These are phyloP conservation scores for Wickerhamiella dianesei DNA, from an alignment of 805 yeast species.

Conservation along the genomic window DNA sequence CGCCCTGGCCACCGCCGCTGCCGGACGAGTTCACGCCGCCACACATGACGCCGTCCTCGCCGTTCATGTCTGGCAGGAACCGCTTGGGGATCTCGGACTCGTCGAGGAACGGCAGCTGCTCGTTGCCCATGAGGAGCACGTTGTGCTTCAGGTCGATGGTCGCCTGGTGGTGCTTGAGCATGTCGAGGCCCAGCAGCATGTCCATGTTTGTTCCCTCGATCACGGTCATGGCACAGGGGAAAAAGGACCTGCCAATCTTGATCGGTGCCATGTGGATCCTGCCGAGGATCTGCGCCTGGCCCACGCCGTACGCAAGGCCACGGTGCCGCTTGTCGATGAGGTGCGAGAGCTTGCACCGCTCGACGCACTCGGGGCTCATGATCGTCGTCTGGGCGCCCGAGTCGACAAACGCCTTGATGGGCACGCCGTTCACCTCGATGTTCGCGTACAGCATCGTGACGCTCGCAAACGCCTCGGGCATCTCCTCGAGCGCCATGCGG, in stretches of 20 bases:
- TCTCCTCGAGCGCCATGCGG: conserved; percentile 65
- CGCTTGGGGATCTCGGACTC: conserved; percentile 54
- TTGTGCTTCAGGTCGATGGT: conserved; percentile 57
- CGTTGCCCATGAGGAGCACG: conserved; percentile 55
- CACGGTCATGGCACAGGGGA: conserved; percentile 58
- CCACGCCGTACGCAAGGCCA: conserved; percentile 87
- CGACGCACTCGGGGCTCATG: conserved; percentile 63
- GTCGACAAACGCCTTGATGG: conserved; percentile 87
- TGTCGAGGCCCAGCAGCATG: conserved; percentile 71
- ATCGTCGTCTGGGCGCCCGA: conserved; percentile 91
- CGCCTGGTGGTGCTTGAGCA: conserved; percentile 82
- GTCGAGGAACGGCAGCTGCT: conserved; percentile 54
- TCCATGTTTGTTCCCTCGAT: conserved; percentile 46
- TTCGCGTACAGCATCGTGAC: conserved; percentile 76
- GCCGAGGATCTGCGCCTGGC: conserved; percentile 64
- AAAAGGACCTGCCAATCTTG: conserved; percentile 49
- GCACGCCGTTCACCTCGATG: conserved; percentile 62
- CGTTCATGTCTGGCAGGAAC: neutral
- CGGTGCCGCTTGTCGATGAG: conserved; percentile 65
- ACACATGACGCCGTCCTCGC: neutral
- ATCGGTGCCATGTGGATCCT: conserved; percentile 81
- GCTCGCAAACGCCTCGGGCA: conserved; percentile 78
- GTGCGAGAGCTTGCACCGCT: conserved; percentile 51
- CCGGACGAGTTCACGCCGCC: neutral
- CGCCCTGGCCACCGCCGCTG: neutral